Conservation (phyloP, 257 asterid species). For the Fraxinus cuspidata region DNA sequence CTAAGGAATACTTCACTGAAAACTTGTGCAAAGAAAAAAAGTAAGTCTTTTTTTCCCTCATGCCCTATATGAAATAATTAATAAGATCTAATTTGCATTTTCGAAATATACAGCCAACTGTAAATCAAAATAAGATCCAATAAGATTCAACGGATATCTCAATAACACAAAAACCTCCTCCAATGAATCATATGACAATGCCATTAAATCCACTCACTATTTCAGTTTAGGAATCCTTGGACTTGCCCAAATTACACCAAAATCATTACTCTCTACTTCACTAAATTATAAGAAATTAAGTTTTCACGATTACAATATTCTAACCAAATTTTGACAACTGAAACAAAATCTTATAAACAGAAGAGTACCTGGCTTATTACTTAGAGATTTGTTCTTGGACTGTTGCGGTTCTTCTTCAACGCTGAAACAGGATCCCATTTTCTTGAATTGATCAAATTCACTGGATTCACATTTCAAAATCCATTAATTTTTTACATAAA, state of each 20-base stretch:
- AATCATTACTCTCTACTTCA: not conserved
- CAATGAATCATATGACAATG: not conserved
- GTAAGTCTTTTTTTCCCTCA: not conserved
- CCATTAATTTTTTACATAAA: slow-evolving; percentile 19
- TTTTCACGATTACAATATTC: not conserved
- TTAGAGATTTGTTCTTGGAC: slow-evolving; percentile 36
- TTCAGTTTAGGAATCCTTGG: not conserved
- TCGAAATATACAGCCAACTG: not conserved
- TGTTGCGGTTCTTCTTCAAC: slow-evolving; percentile 52
- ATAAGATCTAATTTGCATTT: slow-evolving; percentile 5
- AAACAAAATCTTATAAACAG: slow-evolving; percentile 20
- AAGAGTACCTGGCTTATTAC: slow-evolving; percentile 35
- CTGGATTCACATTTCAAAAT: slow-evolving; percentile 49
- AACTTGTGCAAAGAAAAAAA: slow-evolving; percentile 11
- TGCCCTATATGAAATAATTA: not conserved
- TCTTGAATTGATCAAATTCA: slow-evolving; percentile 19
- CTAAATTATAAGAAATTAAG: not conserved
- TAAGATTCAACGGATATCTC: not conserved
- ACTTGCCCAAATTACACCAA: not conserved
- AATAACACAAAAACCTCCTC: not conserved
- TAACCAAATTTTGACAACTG: slow-evolving; percentile 8
- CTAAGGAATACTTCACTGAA: not conserved
- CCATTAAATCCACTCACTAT: not conserved
- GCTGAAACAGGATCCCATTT: slow-evolving; percentile 85
- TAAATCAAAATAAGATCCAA: slow-evolving; percentile 12